Base-by-base conservation (phyloP, 805 yeast genomes). In the Starmerella sirachaensis region DNA sequence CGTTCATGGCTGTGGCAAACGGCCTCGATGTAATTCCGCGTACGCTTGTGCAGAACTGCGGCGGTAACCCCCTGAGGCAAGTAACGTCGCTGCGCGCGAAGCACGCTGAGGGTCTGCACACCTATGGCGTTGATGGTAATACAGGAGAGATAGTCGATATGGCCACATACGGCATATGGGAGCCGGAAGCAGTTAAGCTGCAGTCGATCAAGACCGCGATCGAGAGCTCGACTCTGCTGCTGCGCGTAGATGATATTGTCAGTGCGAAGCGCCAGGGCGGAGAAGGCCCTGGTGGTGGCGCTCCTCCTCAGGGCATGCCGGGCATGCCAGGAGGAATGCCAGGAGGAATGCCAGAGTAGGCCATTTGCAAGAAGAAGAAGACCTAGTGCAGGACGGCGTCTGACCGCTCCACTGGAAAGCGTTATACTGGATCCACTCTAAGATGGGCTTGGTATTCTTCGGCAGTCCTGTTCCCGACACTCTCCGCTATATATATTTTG, bases 1-100 rank as follows among this genome's bases (percentile, higher is more conserved):
- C 99, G 33, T 91, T 91, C 62, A 91, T 83, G 63, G 96, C 97
- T 3, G 97, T 91, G 38, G 94, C 96, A 7, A 97, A 91, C 64
- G 97, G 98, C 0, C 79, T 91, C 67, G 99, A 91, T 63, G 95
- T 91, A 33, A 91, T 91, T 52, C 97, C 99, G 52, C 78, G 98
- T 65, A 91, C 98, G 4, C 72, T 91, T 57, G 77, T 91, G 45
- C 98, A 91, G 66, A 91, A 91, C 63, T 85, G 97, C 51, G 99
- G 99, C 55, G 97, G 94, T 23, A 86, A 85, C 58, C 85, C 98
- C 37, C 84, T 91, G 55, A 74, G 93, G 61, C 67, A 83, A 16
- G 68, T 91, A 50, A 77, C 97, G 2, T 91, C 81, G 56, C 68
- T 91, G 56, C 78, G 98, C 64, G 95, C 98, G 26, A 84, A 85